A percentile compares a stretch with the other conserved stretches of the same genome.
Evolutionary conservation across 148 eudicot genomes (phyloP).

Genomic region (Rhododendron vialii): DNA sequence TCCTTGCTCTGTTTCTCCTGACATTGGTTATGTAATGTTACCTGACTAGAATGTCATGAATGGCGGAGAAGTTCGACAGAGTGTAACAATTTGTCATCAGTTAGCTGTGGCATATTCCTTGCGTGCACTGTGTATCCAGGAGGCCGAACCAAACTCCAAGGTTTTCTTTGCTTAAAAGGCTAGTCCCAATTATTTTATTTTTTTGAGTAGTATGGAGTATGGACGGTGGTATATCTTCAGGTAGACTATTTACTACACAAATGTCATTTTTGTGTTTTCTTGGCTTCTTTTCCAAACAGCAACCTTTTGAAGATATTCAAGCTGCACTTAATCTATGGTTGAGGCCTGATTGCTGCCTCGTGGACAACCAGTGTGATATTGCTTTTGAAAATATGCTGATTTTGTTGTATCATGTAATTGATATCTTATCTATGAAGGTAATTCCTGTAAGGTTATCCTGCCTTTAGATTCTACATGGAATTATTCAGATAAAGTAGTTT

Average conservation of each 20-base stretch:
- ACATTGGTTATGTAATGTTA: constrained; percentile 1
- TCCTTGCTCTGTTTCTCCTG: not conserved
- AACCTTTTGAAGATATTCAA: constrained; percentile 48
- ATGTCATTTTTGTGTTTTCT: not conserved
- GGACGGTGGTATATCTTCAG: not conserved
- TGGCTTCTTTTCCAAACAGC: constrained; percentile 34
- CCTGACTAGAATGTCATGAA: constrained; percentile 36
- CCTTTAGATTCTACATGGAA: constrained; percentile 1
- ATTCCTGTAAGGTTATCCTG: constrained; percentile 6
- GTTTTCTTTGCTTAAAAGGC: constrained; percentile 25
- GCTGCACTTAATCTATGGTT: constrained; percentile 52
- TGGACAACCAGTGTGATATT: constrained; percentile 27
- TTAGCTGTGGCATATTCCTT: constrained; percentile 61
- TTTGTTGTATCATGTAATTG: constrained; percentile 63
- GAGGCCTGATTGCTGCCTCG: constrained; percentile 30
- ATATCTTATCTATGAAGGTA: constrained; percentile 85
- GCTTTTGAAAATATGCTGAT: constrained; percentile 40
- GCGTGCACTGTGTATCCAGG: constrained; percentile 70
- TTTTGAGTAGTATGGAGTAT: not conserved
- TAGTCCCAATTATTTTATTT: constrained; percentile 3
- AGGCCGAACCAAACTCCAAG: constrained; percentile 60
- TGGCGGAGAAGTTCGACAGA: constrained; percentile 18
- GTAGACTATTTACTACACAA: not conserved
- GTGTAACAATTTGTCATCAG: constrained; percentile 32
- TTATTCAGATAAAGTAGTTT: not conserved